A percentile compares a stretch with the other conserved stretches of the same genome.
phyloP scores from a whole-genome alignment of 179 eudicot species.

The Sideroxylon spinosum region DNA sequence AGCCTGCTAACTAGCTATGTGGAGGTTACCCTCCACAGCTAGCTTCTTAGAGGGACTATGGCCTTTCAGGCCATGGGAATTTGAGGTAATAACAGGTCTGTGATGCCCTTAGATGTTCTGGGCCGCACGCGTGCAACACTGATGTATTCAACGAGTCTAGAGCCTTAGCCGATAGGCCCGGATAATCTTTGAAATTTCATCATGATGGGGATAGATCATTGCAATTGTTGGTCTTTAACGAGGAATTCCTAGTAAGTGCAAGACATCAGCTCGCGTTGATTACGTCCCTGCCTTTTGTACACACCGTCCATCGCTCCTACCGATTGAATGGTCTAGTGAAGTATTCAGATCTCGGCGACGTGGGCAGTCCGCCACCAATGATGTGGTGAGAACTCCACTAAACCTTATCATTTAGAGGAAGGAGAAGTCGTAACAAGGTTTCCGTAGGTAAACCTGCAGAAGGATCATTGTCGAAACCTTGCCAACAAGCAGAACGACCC shows the following conservation, averaged over 20 bases:
- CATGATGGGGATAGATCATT: constrained; percentile 51
- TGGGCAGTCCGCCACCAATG: constrained; percentile 9
- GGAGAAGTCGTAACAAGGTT: too few relatives aligned
- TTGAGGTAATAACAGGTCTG: constrained; percentile 43
- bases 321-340: neutral
- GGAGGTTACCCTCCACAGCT: constrained; percentile 29
- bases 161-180: constrained; percentile 53
- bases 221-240: constrained; percentile 46
- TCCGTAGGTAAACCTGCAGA: too few relatives aligned
- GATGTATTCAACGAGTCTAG: constrained; percentile 56
- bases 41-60: constrained; percentile 45
- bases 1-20: constrained; percentile 35
- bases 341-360: neutral
- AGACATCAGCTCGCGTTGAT: constrained; percentile 2
- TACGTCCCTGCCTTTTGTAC: constrained; percentile 5
- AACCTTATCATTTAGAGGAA: too few relatives aligned
- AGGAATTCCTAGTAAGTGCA: constrained; percentile 41
- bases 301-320: neutral
- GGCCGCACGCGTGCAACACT: constrained; percentile 49
- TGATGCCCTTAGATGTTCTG: constrained; percentile 45
- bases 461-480: too few relatives aligned
- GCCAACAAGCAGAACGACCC: too few relatives aligned
- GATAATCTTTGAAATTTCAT: constrained; percentile 50
- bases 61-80: constrained; percentile 37
- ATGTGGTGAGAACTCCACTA: too few relatives aligned